Base-by-base conservation (phyloP, 2,329 filamentous ascomycete species). In the Stemphylium lycopersici region DNA sequence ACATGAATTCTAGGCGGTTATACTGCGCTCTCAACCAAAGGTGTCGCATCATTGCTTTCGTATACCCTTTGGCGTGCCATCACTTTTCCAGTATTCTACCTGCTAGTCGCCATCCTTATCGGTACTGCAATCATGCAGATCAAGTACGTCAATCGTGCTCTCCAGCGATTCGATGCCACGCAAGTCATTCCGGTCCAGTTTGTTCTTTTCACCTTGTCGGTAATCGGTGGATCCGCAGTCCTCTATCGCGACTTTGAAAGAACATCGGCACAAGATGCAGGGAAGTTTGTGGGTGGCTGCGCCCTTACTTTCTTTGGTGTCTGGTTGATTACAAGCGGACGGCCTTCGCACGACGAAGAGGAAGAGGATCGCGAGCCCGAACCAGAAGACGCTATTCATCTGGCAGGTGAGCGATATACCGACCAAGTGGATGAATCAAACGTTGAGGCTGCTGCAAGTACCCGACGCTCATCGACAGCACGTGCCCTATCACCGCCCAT, bases 141-240 rank as follows among this genome's bases (percentile, higher is more conserved):
- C 66, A 93, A 91, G 71, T 99, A 98, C 72, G 85, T 99, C 72
- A 99, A 98, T 78, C 90, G 86, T 46, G 88, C 89, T 1, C 81
- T 99, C 47, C 93, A 97, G 73, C 87, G 90, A 41, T 99, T 98
- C 78, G 91, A 97, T 75, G 96, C 95, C 6, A 99, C 95, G 0
- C 92, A 97, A 73, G 95, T 99, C 64, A 99, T 99, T 59, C 95
- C 95, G 0, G 95, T 95, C 12, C 95, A 99, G 70, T 99, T 99
- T 67, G 95, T 99, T 44, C 85, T 96, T 59, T 99, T 99, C 74
- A 99, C 95, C 0, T 82, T 99, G 6, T 96, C 90, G 5, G 95
- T 98, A 59, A 98, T 99, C 65, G 83, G 96, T 46, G 95, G 95
- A 52, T 97, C 93, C 67, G 93, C 93, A 1, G 83, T 99, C 7